These are phyloP conservation scores for Candolleomyces eurysporus DNA, from an alignment of 768 basidiomycete genomes.

Conservation along the genomic window DNA sequence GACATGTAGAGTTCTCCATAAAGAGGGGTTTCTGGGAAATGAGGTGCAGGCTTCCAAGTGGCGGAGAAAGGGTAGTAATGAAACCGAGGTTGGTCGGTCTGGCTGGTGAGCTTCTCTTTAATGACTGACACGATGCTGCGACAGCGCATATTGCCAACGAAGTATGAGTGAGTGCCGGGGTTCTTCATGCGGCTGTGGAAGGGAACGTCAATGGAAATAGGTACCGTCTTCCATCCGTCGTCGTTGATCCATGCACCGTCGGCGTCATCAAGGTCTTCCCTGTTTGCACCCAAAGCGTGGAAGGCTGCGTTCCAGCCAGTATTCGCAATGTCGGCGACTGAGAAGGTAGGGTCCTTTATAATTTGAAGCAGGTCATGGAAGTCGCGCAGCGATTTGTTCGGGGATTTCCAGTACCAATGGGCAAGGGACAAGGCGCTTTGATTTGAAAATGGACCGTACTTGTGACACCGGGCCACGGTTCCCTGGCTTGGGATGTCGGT, in stretches of 20 bases:
- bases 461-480: too few relatives aligned
- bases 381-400: not conserved
- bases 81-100: not conserved
- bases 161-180: not conserved
- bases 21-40: slow-evolving; percentile 10
- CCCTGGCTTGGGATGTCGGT: too few relatives aligned
- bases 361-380: not conserved
- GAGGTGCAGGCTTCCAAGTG: not conserved
- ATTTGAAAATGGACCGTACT: not conserved
- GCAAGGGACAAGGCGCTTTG: not conserved
- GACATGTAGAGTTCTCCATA: slow-evolving; percentile 18
- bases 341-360: not conserved
- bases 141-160: slow-evolving; percentile 1
- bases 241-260: not conserved
- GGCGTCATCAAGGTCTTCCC: not conserved
- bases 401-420: not conserved
- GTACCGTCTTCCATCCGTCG: not conserved
- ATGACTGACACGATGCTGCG: slow-evolving; percentile 1
- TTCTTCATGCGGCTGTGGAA: not conserved
- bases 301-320: not conserved
- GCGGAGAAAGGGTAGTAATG: not conserved
- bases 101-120: not conserved
- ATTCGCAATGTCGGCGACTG: not conserved
- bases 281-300: not conserved
- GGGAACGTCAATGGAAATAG: not conserved